Percentiles rank a stretch among this genome's conserved stretches.
Evolutionary conservation across 2,329 filamentous ascomycete species (phyloP).

Genomic region (Cladosporium velox): DNA sequence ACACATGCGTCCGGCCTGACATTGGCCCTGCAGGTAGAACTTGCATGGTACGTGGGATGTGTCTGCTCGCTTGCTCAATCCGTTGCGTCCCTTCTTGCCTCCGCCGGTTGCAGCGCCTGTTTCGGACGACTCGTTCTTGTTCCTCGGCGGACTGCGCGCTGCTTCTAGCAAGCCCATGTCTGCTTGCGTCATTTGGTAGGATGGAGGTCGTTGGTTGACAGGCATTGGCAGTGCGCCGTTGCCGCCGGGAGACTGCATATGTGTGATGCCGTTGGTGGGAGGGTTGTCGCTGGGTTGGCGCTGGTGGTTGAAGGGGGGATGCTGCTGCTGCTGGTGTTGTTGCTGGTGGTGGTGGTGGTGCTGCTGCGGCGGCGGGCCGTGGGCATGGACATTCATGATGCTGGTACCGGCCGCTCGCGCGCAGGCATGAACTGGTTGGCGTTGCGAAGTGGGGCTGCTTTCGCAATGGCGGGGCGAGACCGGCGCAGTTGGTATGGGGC

Average conservation of each 20-base stretch:
- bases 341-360: neutral
- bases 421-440: conserved; percentile 14
- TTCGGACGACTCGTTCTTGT: conserved; percentile 46
- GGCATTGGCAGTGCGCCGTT: conserved; percentile 36
- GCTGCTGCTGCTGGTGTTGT: conserved; percentile 5
- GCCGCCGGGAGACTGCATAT: conserved; percentile 20
- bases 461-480: conserved; percentile 10
- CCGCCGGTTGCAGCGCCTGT: neutral
- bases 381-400: conserved; percentile 15
- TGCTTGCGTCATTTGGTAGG: conserved; percentile 23
- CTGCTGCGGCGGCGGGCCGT: conserved; percentile 16
- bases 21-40: conserved; percentile 95
- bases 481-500: neutral
- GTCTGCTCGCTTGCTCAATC: conserved; percentile 57
- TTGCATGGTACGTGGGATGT: conserved; percentile 98
- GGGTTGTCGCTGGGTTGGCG: conserved; percentile 14
- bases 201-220: conserved; percentile 27
- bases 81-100: conserved; percentile 13
- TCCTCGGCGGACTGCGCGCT: conserved; percentile 51
- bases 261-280: conserved; percentile 10
- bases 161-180: conserved; percentile 34
- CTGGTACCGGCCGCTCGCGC: conserved; percentile 1
- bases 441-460: conserved; percentile 6
- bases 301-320: conserved; percentile 11
- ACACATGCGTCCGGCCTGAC: conserved; percentile 93